Percentiles rank a stretch among this genome's conserved stretches.
These are phyloP conservation scores for Chrysosporium keratinophilum DNA, from an alignment of 2,329 filamentous ascomycete species.

Conservation along the genomic window DNA sequence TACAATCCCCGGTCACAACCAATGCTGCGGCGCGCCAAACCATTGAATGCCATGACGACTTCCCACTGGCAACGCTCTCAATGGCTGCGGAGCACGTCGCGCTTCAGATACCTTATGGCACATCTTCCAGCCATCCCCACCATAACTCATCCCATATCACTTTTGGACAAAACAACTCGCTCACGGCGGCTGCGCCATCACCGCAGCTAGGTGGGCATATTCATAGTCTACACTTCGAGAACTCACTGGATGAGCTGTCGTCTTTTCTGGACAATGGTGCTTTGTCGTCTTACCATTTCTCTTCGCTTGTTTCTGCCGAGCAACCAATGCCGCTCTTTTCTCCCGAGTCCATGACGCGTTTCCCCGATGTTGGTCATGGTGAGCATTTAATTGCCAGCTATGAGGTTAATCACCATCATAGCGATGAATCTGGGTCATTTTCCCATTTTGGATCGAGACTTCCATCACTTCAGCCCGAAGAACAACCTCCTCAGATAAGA, in stretches of 20 bases:
- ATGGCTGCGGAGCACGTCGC: slow-evolving; percentile 35
- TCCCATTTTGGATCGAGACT: slow-evolving; percentile 40
- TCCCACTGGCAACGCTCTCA: slow-evolving; percentile 32
- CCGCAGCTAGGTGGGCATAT: not conserved
- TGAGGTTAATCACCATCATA: slow-evolving; percentile 31
- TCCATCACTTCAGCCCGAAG: slow-evolving; percentile 39
- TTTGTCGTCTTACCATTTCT: slow-evolving; percentile 40
- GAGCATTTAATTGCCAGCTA: slow-evolving; percentile 26
- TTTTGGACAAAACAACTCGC: slow-evolving; percentile 3
- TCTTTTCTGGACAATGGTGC: slow-evolving; percentile 38
- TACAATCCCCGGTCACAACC: not conserved
- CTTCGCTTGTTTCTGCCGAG: slow-evolving; percentile 36
- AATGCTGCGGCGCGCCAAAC: not conserved
- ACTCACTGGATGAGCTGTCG: slow-evolving; percentile 31
- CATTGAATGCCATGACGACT: slow-evolving; percentile 16
- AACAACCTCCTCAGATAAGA: slow-evolving; percentile 35
- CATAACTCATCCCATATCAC: not conserved
- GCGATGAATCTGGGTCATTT: slow-evolving; percentile 37
- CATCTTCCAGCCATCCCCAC: slow-evolving; percentile 9
- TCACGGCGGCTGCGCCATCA: not conserved
- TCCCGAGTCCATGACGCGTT: slow-evolving; percentile 26
- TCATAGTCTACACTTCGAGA: slow-evolving; percentile 19
- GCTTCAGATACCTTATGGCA: slow-evolving; percentile 21
- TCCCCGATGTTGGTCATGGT: slow-evolving; percentile 26
- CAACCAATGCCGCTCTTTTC: slow-evolving; percentile 26